These are phyloP conservation scores for Alternaria arbusti DNA, from an alignment of 2,329 filamentous ascomycete genomes.

Conservation along the genomic window DNA sequence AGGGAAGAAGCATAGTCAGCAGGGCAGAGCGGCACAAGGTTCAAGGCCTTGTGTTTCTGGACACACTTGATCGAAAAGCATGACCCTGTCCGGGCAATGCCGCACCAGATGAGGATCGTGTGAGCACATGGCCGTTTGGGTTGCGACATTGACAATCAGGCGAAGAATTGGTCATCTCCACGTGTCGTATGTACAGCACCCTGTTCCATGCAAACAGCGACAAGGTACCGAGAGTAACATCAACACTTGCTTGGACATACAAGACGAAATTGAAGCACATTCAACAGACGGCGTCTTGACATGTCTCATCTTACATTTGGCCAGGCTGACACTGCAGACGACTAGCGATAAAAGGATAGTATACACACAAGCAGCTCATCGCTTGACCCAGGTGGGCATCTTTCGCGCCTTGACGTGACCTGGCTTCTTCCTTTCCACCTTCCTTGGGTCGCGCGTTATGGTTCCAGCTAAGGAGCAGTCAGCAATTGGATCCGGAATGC, in stretches of 20 bases:
- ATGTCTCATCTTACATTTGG: constrained; percentile 15
- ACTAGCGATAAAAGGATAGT: constrained; percentile 23
- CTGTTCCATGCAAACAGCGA: neutral
- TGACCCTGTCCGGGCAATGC: neutral
- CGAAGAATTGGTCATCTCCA: neutral
- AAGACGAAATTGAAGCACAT: neutral
- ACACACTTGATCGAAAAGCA: neutral
- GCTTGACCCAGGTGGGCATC: constrained; percentile 98
- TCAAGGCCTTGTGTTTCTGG: neutral
- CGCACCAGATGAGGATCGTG: neutral
- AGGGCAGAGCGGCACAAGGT: constrained; percentile 3
- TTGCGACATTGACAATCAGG: neutral
- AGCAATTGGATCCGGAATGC: constrained; percentile 44
- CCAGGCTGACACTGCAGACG: constrained; percentile 20
- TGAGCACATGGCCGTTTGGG: constrained; percentile 1
- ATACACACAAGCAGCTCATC: constrained; percentile 52
- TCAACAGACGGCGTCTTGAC: neutral
- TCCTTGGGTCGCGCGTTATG: constrained; percentile 87
- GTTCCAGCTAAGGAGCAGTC: constrained; percentile 74
- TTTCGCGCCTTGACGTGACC: constrained; percentile 97
- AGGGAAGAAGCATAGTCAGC: constrained; percentile 13
- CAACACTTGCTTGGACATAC: neutral
- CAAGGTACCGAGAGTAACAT: neutral
- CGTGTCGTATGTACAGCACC: neutral
- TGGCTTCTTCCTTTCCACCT: constrained; percentile 97